phyloP scores from a whole-genome alignment of 1,139 yeast species.

The Saccharomycopsis hybrid region DNA sequence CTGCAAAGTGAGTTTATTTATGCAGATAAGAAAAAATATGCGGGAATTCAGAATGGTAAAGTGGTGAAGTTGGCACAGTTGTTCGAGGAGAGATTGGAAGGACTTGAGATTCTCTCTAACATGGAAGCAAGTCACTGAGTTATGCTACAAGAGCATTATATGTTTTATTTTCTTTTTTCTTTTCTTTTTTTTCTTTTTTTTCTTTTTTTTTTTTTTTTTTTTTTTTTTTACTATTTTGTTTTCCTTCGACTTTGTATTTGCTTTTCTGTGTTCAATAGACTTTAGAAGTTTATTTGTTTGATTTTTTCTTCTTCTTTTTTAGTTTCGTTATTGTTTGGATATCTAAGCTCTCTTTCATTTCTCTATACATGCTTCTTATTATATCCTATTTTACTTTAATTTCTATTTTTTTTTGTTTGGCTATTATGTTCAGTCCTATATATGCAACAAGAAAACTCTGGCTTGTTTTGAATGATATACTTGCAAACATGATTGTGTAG shows the following conservation, averaged over 20 bases:
- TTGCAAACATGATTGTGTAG: no score
- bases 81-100: slow-evolving; percentile 51
- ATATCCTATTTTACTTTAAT: no score
- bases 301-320: not conserved
- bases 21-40: slow-evolving; percentile 18
- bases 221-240: not conserved
- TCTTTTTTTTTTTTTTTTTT: not conserved
- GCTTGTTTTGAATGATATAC: no score
- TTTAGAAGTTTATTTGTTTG: not conserved
- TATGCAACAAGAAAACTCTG: no score
- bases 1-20: slow-evolving; percentile 7
- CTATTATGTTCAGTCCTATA: no score
- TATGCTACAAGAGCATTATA: no score
- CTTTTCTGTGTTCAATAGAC: not conserved
- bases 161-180: not conserved
- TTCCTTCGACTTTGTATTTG: not conserved
- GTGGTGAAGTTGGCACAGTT: slow-evolving; percentile 50
- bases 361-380: no score
- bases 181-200: not conserved
- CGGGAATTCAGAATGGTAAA: slow-evolving; percentile 27
- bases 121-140: slow-evolving; percentile 15
- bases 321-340: not conserved
- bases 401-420: no score
- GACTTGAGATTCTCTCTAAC: slow-evolving; percentile 40
- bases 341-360: no score